Evolutionary conservation across 148 eudicot species (phyloP), one percentile per base, ranked within the genome.

Genomic region (Diospyros kaki): DNA sequence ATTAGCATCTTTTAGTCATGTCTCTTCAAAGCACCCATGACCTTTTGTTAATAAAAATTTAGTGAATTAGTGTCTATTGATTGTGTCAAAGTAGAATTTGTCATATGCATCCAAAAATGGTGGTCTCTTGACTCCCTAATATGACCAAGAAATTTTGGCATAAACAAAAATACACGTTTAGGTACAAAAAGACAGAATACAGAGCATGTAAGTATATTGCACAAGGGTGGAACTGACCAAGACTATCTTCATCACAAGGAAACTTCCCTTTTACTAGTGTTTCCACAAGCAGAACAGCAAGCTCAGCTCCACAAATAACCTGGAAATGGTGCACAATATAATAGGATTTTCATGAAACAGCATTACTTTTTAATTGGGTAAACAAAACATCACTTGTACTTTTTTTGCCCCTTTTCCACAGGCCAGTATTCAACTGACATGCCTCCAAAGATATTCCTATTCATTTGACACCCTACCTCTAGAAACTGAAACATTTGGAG

Each of bases 221-320:
- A 72, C 53, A 38, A 65, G 40, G 28, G 64, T 68, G 9, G 54
- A 82, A 84, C 98, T 81, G 77, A 94, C 98, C 98, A 81, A 89
- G 86, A 67, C 77, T 76, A 70, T 85, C 86, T 12, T 84, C 87
- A 74, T 80, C 73, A 53, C 76, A 94, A 54, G 87, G 84, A 77
- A 82, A 53, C 68, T 90, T 92, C 73, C 92, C 98, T 85, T 94
- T 94, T 50, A 87, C 92, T 69, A 94, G 97, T 51, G 90, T 83
- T 55, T 94, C 97, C 73, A 92, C 97, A 60, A 83, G 89, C 71
- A 87, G 73, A 53, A 84, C 83, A 68, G 98, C 95, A 84, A 94
- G 93, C 89, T 94, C 98, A 52, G 95, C 86, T 66, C 98, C 98
- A 86, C 98, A 94, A 50, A 96, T 92, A 73, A 94, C 86, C 98